Evolutionary conservation across 73 alveolate species (phyloP), one percentile per base, ranked within the genome.

Genomic region (Uronychia setigera): DNA sequence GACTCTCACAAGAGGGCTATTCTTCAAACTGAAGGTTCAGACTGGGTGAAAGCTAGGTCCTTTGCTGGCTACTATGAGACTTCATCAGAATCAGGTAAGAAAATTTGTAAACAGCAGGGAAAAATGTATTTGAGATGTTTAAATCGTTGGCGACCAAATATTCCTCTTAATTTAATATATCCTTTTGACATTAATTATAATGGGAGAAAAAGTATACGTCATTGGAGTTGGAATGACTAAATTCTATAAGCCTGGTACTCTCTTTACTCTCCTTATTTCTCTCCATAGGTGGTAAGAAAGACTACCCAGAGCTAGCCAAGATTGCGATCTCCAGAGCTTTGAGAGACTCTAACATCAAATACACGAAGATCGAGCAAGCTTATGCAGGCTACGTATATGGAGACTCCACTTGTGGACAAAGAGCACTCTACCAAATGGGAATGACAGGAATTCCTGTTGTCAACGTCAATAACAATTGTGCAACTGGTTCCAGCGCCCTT

Each of bases 161-260:
- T 46, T 46, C n/a, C 67, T 46, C 67, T 46, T 46, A 46, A 46
- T 46, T 46, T 46, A 19, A 11, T 46, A 5, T 46, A 46, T 46
- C 5, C 19, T 19, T 19, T 46, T 46, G 5, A 46, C 67, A 13
- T 9, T 13, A 28, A 25, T 67, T 25, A 67, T 26, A 28, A 67
- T 26, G 34, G 79, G n/a, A 9, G 74, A 82, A 26, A 60, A 76
- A 88, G 99, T 95, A 29, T 95, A 86, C 94, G 97, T 95, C 83
- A 88, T 95, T 32, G 99, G 99, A 33, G 97, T 94, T 76, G 99
- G 99, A 5, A 95, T 95, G 99, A 95, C 99, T 76, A 93, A 93
- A 89, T 95, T 95, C 94, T 78, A 84, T 77, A 93, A 92, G 84
- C 99, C 99, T 35, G 93, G 95, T 30, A 81, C 87, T 59, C 5